A percentile compares a stretch with the other conserved stretches of the same genome.
Evolutionary conservation across 148 eudicot species (phyloP).

Genomic region (Silene uniflora): DNA sequence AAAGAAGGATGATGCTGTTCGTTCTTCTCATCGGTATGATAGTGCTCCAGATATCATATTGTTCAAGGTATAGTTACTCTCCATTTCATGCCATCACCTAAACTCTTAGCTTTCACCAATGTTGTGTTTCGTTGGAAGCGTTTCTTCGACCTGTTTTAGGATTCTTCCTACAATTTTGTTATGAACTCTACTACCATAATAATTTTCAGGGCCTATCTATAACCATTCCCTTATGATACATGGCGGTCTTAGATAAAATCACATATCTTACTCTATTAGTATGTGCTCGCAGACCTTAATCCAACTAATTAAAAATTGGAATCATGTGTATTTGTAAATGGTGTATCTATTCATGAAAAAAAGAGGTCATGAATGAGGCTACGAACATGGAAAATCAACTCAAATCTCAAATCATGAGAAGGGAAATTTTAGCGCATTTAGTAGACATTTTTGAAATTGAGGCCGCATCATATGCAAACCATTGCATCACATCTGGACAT

Average conservation of each 20-base stretch:
- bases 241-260: neutral
- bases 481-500: neutral
- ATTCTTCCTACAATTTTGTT: neutral
- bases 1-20: constrained; percentile 74
- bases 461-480: neutral
- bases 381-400: neutral
- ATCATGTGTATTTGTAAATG: neutral
- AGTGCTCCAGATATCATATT: constrained; percentile 93
- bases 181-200: neutral
- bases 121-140: neutral
- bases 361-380: neutral
- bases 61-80: constrained; percentile 54
- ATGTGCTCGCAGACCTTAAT: neutral
- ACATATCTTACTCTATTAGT: neutral
- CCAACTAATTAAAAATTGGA: neutral
- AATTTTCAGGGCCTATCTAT: neutral
- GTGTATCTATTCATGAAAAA: neutral
- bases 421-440: neutral
- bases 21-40: constrained; percentile 90
- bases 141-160: neutral
- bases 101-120: neutral
- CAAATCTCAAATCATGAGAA: neutral
- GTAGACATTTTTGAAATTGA: neutral
- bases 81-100: neutral
- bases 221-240: neutral